A percentile compares a stretch with the other conserved stretches of the same genome.
These are phyloP conservation scores for Beauveria medogensis DNA, from an alignment of 2,329 filamentous ascomycete species.

Conservation along the genomic window DNA sequence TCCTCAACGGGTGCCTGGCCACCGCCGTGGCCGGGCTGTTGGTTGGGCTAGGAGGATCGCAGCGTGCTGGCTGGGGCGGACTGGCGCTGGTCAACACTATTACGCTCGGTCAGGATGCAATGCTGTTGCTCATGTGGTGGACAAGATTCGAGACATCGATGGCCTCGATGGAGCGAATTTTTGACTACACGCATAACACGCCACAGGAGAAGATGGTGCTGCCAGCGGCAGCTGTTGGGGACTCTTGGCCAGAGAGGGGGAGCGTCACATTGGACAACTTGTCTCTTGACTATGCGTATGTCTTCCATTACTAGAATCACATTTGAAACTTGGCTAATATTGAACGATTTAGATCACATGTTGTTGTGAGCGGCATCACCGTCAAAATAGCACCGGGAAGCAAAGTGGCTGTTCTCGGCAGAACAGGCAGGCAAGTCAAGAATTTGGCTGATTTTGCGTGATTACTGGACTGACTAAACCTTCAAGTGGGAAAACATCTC, in stretches of 20 bases:
- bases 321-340: background rate
- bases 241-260: background rate
- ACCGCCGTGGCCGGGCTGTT: background rate
- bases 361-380: background rate
- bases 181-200: background rate
- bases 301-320: background rate
- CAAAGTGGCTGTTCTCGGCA: slow-evolving; percentile 1
- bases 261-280: background rate
- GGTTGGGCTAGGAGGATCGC: background rate
- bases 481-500: slow-evolving; percentile 3
- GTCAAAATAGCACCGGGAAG: background rate
- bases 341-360: background rate
- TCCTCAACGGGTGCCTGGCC: background rate
- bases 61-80: background rate
- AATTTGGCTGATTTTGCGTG: background rate
- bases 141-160: background rate
- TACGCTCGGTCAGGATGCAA: background rate
- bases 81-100: background rate
- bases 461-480: background rate
- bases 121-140: slow-evolving; percentile 2
- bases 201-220: background rate
- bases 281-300: background rate
- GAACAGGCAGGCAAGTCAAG: background rate
- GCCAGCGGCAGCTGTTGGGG: background rate
- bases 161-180: slow-evolving; percentile 3